Base-by-base conservation (phyloP, 306 rosid genomes). In the Herpetospermum pedunculosum region DNA sequence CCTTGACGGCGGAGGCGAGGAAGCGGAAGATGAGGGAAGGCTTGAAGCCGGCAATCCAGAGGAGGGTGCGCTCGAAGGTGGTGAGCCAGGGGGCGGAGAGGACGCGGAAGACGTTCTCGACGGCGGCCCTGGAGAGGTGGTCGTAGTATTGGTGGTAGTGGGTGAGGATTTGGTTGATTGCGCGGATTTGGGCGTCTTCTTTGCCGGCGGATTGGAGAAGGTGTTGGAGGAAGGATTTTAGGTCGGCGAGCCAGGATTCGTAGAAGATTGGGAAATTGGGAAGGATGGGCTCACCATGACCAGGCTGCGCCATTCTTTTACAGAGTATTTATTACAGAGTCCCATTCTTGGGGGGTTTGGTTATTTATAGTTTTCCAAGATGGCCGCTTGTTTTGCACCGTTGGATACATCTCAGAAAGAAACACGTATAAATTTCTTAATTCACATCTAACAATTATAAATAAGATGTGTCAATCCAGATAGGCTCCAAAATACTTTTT, bases 51-150 rank as follows among this genome's bases (percentile, higher is more conserved):
- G 69, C 79, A 6, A 81, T 62, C 90, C 84, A 88, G 14, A 81
- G 81, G 13, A 80, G 19, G 30, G 77, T 60, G n/a, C 34, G 21
- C 54, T 88, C 84, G 58, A 77, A 76, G 0, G 83, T 30, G 38
- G 80, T 78, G 2, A 85, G 73, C 87, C 89, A 87, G 1, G 81
- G 79, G 0, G 82, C 71, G 9, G 86, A 81, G 41, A 79, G 59
- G 2, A 81, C 25, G 3, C 70, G 76, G 68, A 83, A 80, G 8
- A 80, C 73, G 43, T 81, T 84, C 11, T 44, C 76, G 6, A 46
- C 49, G 12, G 82, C 80, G 12, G 73, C 8, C 16, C 4, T 48
- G 19, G 54, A 46, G 15, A 49, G 80, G 15, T 81, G 78, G 0
- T 62, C 73, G 54, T 75, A 74, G 82, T 80, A 83, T 26, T 74